Evolutionary conservation across 208 protist species (phyloP), one percentile per base, ranked within the genome.

Genomic region (Leishmania martiniquensis): DNA sequence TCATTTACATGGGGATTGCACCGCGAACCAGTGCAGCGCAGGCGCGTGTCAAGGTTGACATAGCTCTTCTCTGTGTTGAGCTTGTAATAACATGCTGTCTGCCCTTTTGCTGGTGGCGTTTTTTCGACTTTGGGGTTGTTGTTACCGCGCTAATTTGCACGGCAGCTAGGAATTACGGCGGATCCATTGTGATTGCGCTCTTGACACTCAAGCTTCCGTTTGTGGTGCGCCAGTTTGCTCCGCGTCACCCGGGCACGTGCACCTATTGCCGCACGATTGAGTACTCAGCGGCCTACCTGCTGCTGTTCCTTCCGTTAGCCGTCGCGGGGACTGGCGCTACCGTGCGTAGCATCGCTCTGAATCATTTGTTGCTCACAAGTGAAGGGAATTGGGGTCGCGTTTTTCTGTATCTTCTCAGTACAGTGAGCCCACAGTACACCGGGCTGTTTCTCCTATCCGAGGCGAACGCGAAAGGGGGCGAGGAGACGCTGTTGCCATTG

Each of bases 221-320:
- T 78, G 62, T 93, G n/a, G 77, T 92, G 1, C 83, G 76, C 37
- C 77, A 63, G 15, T 91, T 90, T 54, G 78, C 79, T 6, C 88
- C 87, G 0, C 63, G 80, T 1, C 88, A 93, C 77, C 88, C 89
- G 6, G 86, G 89, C 29, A 94, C 91, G 4, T 52, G 84, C 45
- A 96, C 89, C 34, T 96, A 92, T 75, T 96, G 91, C 74, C 85
- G 89, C 22, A 83, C 85, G 25, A 68, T 96, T 25, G 71, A 86
- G 39, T 85, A 93, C 42, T 85, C 81, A 0, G 72, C 63, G 25
- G 85, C 86, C 57, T 86, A 96, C 75, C 57, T 94, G 55, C 0
- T 96, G 34, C 72, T 91, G 73, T 66, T 96, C 9, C 52, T 77
- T 3, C 91, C 91, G 1, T 82, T 96, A 45, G 84, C 68, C 0